phyloP scores from a whole-genome alignment of 805 yeast genomes.

The Sugiyamaella lignohabitans region DNA sequence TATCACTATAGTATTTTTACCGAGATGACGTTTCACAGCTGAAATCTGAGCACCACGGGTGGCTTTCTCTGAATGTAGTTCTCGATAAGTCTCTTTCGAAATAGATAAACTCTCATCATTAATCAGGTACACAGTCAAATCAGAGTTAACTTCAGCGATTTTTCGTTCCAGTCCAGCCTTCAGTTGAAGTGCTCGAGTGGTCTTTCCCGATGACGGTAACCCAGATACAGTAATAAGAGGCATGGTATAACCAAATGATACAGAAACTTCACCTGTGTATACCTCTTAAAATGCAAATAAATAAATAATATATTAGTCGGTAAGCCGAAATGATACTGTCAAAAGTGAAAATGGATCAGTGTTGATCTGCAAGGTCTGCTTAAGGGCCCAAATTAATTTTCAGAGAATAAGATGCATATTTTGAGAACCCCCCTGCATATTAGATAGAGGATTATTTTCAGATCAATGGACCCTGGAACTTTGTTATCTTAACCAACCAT shows the following conservation, averaged over 20 bases:
- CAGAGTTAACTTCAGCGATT: constrained; percentile 43
- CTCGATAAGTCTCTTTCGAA: constrained; percentile 57
- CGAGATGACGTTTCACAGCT: constrained; percentile 77
- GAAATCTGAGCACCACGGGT: constrained; percentile 80
- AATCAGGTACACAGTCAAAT: constrained; percentile 59
- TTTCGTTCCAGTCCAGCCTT: constrained; percentile 43
- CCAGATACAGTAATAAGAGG: constrained; percentile 83
- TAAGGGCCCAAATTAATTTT: no score
- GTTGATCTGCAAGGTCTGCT: no score
- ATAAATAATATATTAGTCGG: no score
- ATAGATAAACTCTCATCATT: constrained; percentile 76
- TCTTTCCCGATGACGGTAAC: constrained; percentile 78
- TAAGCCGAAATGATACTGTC: no score
- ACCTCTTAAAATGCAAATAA: not conserved
- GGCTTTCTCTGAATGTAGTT: constrained; percentile 69
- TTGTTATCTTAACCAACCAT: no score
- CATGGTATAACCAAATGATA: constrained; percentile 44
- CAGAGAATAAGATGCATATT: not conserved
- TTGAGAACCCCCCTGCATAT: not conserved
- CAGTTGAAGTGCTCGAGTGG: constrained; percentile 61
- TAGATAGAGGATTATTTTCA: no score
- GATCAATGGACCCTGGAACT: no score
- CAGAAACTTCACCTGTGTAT: no score
- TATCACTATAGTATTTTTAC: constrained; percentile 65
- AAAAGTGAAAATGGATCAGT: no score